Percentiles rank a stretch among this genome's conserved stretches.
phyloP scores from a whole-genome alignment of 2,329 filamentous ascomycete species.

The Plectosphaerella cucumerina region DNA sequence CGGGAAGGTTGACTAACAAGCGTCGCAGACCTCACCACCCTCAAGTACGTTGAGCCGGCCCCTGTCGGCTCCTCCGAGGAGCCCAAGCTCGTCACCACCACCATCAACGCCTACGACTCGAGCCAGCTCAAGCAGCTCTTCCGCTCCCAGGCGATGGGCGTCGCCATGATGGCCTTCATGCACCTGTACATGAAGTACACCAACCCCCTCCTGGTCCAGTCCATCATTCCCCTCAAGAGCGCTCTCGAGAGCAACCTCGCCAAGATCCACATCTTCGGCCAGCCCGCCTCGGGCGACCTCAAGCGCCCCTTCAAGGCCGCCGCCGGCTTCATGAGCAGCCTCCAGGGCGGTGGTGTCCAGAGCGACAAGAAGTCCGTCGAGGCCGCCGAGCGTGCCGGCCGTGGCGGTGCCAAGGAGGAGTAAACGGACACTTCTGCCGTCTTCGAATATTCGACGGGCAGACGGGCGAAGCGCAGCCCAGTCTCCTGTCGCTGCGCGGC shows the following conservation, averaged over 20 bases:
- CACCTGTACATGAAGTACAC: slow-evolving; percentile 99
- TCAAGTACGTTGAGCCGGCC: slow-evolving; percentile 97
- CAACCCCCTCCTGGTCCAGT: slow-evolving; percentile 98
- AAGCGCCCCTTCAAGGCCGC: slow-evolving; percentile 93
- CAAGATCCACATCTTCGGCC: slow-evolving; percentile 90
- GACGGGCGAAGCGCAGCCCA: too few species aligned
- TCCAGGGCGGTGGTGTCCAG: slow-evolving; percentile 71
- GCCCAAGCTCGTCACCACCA: slow-evolving; percentile 94
- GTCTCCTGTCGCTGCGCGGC: too few species aligned
- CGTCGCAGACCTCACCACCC: slow-evolving; percentile 78
- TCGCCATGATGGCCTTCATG: slow-evolving; percentile 98
- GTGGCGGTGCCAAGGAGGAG: slow-evolving; percentile 69
- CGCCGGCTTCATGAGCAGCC: slow-evolving; percentile 74
- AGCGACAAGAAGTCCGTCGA: slow-evolving; percentile 90
- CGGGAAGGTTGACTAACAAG: background rate
- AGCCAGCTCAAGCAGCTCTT: slow-evolving; percentile 79
- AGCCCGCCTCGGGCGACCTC: slow-evolving; percentile 83
- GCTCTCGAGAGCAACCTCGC: slow-evolving; percentile 92
- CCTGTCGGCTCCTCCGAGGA: slow-evolving; percentile 92
- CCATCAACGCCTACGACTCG: slow-evolving; percentile 90
- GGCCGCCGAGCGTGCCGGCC: slow-evolving; percentile 70
- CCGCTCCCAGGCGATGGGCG: slow-evolving; percentile 90
- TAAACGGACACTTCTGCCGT: slow-evolving; percentile 29
- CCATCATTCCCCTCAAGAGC: slow-evolving; percentile 94
- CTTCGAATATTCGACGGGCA: too few species aligned